Evolutionary conservation across 225 moss, liverwort and hornwort genomes (phyloP), one percentile per base, ranked within the genome.

Genomic region (Bryum argenteum): DNA sequence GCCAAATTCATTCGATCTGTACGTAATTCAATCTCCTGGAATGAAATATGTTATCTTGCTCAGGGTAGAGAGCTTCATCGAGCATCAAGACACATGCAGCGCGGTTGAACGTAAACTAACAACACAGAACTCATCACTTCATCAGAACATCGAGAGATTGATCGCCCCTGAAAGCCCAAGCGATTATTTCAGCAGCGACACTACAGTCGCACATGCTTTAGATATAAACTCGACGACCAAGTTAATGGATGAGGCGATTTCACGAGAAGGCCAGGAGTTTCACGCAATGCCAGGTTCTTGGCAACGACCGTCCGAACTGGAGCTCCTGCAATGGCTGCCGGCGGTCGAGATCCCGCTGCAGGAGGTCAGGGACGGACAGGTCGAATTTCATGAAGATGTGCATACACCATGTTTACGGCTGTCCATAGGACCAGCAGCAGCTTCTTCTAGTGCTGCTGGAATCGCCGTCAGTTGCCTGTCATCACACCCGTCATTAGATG

Each of bases 11-110:
- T 33, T 33, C 33, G 33, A 33, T 33, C 33, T 33, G 33, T 33
- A 33, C 33, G 7, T 33, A 33, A 23, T 16, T 8, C 2, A 28
- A 19, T 56, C 65, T 76, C 6, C 15, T 14, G 65, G 23, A 40
- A 60, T 61, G 41, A 70, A 8, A 5, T 5, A 48, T 58, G 50
- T 21, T 47, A 21, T 55, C 44, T 18, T 16, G 37, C 45, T 37
- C 78, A 80, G 80, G 75, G 90, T 90, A 43, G 90, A 90, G 70
- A 87, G 83, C 74, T 90, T 90, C 72, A 90, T 90, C 65, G 90
- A 90, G 75, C 90, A 90, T 71, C 90, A 90, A 38, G 90, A 90
- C 74, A 81, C 75, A 12, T 90, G 90, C 85, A 67, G 58, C 43
- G 74, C 80, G 20, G 77, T 72, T 39, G 84, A 79, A 45, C 43